Evolutionary conservation across 345 rosid species (phyloP).

Genomic region (Pseudoturritis turrita): DNA sequence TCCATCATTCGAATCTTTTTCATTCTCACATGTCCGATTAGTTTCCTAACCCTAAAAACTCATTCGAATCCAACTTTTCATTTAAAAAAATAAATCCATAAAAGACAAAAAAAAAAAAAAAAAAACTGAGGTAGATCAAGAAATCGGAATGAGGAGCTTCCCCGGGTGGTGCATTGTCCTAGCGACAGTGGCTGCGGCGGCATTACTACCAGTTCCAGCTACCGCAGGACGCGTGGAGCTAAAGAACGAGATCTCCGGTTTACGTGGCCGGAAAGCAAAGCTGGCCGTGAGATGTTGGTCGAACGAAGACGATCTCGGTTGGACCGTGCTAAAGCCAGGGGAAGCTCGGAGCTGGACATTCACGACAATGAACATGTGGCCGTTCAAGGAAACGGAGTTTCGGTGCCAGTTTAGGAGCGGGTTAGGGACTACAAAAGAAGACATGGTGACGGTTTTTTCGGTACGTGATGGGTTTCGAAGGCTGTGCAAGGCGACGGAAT

Average conservation of each 20-base stretch:
- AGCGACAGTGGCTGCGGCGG: background rate
- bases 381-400: background rate
- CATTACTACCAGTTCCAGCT: background rate
- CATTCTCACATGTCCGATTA: background rate
- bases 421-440: slow-evolving; percentile 2
- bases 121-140: background rate
- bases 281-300: background rate
- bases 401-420: background rate
- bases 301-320: slow-evolving; percentile 1
- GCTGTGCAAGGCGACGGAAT: background rate
- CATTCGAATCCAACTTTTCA: background rate
- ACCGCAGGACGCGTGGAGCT: background rate
- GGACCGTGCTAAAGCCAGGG: background rate
- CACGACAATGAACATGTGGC: background rate
- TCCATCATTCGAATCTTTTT: background rate
- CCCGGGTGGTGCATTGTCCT: background rate
- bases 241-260: background rate
- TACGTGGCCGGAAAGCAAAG: background rate
- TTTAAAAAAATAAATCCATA: background rate
- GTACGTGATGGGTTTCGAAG: background rate
- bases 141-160: background rate
- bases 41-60: background rate
- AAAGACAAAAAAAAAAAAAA: too few species aligned
- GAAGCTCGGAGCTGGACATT: background rate
- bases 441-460: background rate